phyloP scores from a whole-genome alignment of 2,329 filamentous ascomycete species.

The Chaetomium globosum region DNA sequence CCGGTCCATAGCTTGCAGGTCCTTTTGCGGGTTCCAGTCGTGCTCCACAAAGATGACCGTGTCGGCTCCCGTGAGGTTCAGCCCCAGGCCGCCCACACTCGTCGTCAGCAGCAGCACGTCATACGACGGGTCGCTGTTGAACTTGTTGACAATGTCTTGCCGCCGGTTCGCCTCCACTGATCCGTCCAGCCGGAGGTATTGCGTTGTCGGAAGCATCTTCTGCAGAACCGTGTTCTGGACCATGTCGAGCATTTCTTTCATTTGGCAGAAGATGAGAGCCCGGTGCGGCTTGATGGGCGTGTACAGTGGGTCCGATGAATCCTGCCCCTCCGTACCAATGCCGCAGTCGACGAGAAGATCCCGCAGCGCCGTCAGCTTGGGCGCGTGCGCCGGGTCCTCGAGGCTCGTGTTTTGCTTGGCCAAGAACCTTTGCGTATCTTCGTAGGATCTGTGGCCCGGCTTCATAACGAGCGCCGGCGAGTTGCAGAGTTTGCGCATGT shows the following conservation, averaged over 20 bases:
- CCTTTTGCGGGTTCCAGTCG: constrained; percentile 99
- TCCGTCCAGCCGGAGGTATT: constrained; percentile 91
- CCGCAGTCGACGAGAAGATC: constrained; percentile 98
- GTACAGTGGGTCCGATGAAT: constrained; percentile 61
- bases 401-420: constrained; percentile 77
- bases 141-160: constrained; percentile 97
- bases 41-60: constrained; percentile 99
- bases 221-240: constrained; percentile 92
- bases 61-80: constrained; percentile 95
- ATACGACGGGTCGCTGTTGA: constrained; percentile 96
- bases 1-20: constrained; percentile 98
- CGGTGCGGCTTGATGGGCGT: constrained; percentile 94
- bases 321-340: constrained; percentile 76
- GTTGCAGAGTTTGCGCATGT: constrained; percentile 99
- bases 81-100: constrained; percentile 87
- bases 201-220: constrained; percentile 87
- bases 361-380: constrained; percentile 85
- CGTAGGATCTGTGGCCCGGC: constrained; percentile 86
- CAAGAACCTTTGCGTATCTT: constrained; percentile 80
- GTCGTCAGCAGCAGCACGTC: constrained; percentile 93
- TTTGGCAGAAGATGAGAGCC: constrained; percentile 96
- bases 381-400: constrained; percentile 83
- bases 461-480: constrained; percentile 96
- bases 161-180: constrained; percentile 89
- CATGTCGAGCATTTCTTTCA: constrained; percentile 99